Base-by-base conservation (phyloP, 2,329 filamentous ascomycete genomes). In the Colletotrichum lentis region DNA sequence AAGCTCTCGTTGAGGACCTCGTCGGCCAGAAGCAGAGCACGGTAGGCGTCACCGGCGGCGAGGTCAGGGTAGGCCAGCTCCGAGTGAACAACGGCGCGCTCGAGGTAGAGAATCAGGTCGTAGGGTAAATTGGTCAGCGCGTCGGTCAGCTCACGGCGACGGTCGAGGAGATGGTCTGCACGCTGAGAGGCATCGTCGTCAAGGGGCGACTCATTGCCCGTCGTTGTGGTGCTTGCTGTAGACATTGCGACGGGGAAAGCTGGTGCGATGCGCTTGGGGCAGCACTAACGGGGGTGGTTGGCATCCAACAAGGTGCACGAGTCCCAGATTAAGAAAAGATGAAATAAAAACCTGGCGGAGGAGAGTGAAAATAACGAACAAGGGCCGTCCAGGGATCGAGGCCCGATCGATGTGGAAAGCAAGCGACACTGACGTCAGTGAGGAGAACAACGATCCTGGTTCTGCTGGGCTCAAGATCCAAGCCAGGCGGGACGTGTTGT, bases 31-130 rank as follows among this genome's bases (percentile, higher is more conserved):
- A 97, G 86, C n/a, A 98, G 84, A 1, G 94, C 94, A 63, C 91
- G 90, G 77, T 98, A 98, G 5, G 93, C 93, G 82, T 97, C 94
- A 41, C 93, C 93, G 12, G 91, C 90, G 5, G 94, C 94, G 46
- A 99, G 86, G 77, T 99, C 96, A 0, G 93, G 93, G 77, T 97
- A 98, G 44, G 89, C 92, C 54, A 97, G 84, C 53, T 88, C 82
- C 18, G 89, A 86, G 77, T 97, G 89, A 49, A 91, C 82, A 41
- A 86, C 81, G 27, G 93, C 93, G 39, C 94, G 88, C 71, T 90
- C 85, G 63, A 92, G 82, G 71, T 90, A 90, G 8, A 90, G 81
- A 62, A 91, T 82, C 43, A 88, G 77, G 72, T 91, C 88, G 74
- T 90, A 90, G 1, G 88, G 85, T 5, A 80, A 77, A 8, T 79